Evolutionary conservation across 2,329 filamentous ascomycete genomes (phyloP).

Genomic region (Pseudogymnoascus verrucosus): DNA sequence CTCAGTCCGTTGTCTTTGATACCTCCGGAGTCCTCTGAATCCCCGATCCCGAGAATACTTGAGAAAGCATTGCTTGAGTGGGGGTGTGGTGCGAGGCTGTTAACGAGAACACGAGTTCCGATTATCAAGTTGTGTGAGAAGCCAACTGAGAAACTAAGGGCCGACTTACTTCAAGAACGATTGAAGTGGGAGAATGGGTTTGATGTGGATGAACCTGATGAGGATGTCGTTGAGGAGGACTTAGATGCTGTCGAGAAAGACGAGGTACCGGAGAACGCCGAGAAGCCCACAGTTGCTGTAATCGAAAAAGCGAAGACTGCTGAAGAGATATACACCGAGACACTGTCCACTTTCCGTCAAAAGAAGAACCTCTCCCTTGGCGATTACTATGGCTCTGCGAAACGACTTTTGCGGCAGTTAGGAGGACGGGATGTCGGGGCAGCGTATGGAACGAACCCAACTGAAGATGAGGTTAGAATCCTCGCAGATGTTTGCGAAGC

Average conservation of each 20-base stretch:
- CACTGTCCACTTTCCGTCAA: conserved; percentile 21
- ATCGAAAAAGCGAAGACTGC: background rate
- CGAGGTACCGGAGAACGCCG: background rate
- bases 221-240: conserved; percentile 29
- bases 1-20: conserved; percentile 54
- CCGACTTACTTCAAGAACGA: conserved; percentile 56
- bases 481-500: conserved; percentile 45
- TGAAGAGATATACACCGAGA: conserved; percentile 7
- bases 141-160: conserved; percentile 52
- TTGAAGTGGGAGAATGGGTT: conserved; percentile 61
- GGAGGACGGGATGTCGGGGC: conserved; percentile 23
- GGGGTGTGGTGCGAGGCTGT: conserved; percentile 66
- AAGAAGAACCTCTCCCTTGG: conserved; percentile 22
- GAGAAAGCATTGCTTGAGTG: conserved; percentile 66
- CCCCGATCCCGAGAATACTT: conserved; percentile 62
- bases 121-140: conserved; percentile 80
- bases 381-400: conserved; percentile 26
- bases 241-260: background rate
- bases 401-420: conserved; percentile 23
- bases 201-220: conserved; percentile 31
- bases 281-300: background rate
- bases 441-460: conserved; percentile 18
- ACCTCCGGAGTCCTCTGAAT: conserved; percentile 45
- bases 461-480: conserved; percentile 35
- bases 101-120: conserved; percentile 72